Evolutionary conservation across 805 yeast species (phyloP).

Genomic region (Candida boleticola): DNA sequence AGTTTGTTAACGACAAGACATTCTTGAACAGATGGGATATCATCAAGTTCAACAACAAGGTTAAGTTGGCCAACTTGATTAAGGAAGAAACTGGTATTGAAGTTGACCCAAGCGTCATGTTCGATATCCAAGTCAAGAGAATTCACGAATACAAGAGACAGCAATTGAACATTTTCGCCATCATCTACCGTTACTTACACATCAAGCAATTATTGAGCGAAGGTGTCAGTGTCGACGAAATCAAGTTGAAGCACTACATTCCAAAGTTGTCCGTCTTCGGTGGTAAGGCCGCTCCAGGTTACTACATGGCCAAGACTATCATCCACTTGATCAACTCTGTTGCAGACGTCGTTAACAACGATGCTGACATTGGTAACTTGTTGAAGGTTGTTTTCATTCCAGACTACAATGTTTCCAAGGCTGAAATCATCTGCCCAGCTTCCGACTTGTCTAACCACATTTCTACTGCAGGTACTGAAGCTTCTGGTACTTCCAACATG

Average conservation of each 20-base stretch:
- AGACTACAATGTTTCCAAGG: conserved; percentile 92
- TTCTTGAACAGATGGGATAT: conserved; percentile 71
- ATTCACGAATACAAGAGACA: conserved; percentile 96
- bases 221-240: conserved; percentile 37
- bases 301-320: conserved; percentile 89
- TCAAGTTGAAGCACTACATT: conserved; percentile 60
- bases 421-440: conserved; percentile 87
- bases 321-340: conserved; percentile 84
- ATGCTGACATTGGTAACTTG: conserved; percentile 67
- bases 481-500: conserved; percentile 95
- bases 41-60: conserved; percentile 70
- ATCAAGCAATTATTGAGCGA: conserved; percentile 66
- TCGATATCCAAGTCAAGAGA: conserved; percentile 91
- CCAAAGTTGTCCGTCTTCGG: conserved; percentile 85
- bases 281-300: conserved; percentile 98
- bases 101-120: conserved; percentile 70
- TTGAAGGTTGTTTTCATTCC: conserved; percentile 87
- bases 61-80: conserved; percentile 62
- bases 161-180: conserved; percentile 88
- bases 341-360: conserved; percentile 75
- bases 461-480: conserved; percentile 97
- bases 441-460: conserved; percentile 90
- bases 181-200: conserved; percentile 74
- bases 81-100: conserved; percentile 62
- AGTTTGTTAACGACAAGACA: conserved; percentile 62